Evolutionary conservation across 805 yeast species (phyloP), one percentile per base, ranked within the genome.

Genomic region (Candida michaelii): DNA sequence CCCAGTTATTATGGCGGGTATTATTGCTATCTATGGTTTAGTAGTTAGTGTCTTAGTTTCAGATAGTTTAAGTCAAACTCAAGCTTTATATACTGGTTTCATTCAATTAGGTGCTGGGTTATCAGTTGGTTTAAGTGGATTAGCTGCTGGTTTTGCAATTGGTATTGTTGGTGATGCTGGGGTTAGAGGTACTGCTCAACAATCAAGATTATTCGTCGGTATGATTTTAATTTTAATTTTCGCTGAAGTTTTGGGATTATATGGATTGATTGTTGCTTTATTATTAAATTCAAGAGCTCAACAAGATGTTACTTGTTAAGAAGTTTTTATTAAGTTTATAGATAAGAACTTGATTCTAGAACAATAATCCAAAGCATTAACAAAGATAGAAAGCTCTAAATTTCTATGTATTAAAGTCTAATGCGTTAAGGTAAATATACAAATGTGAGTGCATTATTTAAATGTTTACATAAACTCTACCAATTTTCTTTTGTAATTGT

Each of bases 1-100:
- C 49, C 99, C 99, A 52, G 97, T 93, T 57, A 82, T 91, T 74
- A 91, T 91, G 97, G 97, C 98, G 52, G 99, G 99, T 91, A 91
- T 91, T 64, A 89, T 91, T 74, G 97, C 98, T 73, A 90, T 91
- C 74, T 91, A 91, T 68, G 99, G 99, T 46, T 76, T 91, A 63
- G 98, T 91, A 51, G 97, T 91, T 47, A 86, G 97, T 18, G 99
- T 91, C 51, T 80, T 91, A 65, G 91, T 91, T 51, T 85, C 97
- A 43, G 93, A 87, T 59, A 82, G 91, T 40, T 79, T 91, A 60
- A 82, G 81, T 60, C 97, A 90, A 72, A 76, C 80, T 58, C 96
- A 90, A 73, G 95, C 97, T 3, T 69, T 93, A 43, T 93, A 88
- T 70, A 86, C 88, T 60, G 99, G 99, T n/a, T 89, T 89, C 64